Conservation (phyloP, 345 rosid species). For the Arabis hirsuta region DNA sequence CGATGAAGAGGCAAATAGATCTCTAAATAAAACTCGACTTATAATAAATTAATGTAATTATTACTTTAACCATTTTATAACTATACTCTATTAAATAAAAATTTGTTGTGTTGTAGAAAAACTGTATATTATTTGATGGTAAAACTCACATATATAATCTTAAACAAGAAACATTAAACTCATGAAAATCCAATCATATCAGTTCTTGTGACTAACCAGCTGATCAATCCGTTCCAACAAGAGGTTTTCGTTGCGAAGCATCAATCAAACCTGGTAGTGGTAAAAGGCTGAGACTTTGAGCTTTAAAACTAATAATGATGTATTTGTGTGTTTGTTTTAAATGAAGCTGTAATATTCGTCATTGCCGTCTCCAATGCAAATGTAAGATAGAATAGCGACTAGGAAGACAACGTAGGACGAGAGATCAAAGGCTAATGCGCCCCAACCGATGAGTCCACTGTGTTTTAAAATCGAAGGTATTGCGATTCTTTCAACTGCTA, state of each 20-base stretch:
- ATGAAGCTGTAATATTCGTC: constrained; percentile 58
- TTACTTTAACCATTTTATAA: too few species aligned
- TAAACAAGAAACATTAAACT: neutral
- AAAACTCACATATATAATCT: too few species aligned
- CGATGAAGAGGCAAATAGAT: too few species aligned
- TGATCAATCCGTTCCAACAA: neutral
- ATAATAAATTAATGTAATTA: too few species aligned
- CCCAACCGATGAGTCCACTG: constrained; percentile 93
- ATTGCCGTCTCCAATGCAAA: constrained; percentile 51
- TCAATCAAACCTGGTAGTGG: constrained; percentile 12
- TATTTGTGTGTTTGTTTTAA: constrained; percentile 25
- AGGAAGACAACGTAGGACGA: constrained; percentile 76
- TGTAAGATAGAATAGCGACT: constrained; percentile 70
- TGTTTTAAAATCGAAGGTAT: constrained; percentile 92
- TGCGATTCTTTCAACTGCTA: constrained; percentile 88
- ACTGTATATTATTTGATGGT: too few species aligned
- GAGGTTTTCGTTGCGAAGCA: constrained; percentile 8
- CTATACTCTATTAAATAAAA: too few species aligned
- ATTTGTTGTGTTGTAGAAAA: too few species aligned
- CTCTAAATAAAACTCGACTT: too few species aligned
- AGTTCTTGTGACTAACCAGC: constrained; percentile 9
- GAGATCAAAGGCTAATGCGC: constrained; percentile 83
- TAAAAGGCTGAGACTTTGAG: constrained; percentile 29
- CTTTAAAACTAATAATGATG: constrained; percentile 8
- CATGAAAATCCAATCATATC: constrained; percentile 19